Conservation (phyloP, 108 stramenopile genomes). For the Pelagomonas calceolata region DNA sequence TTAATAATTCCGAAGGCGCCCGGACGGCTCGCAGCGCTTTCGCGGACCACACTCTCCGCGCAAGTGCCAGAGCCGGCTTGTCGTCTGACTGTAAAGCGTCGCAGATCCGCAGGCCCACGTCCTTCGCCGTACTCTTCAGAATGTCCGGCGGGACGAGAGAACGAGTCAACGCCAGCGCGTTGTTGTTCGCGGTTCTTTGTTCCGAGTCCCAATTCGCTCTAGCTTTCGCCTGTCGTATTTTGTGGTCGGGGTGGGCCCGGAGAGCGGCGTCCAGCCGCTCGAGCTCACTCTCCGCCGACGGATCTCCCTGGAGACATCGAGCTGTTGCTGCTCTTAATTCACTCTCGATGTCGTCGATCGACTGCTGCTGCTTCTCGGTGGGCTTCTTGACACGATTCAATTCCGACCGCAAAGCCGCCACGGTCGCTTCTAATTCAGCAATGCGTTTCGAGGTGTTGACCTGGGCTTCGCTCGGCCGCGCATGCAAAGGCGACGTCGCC, state of each 20-base stretch:
- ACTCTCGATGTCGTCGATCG: not conserved
- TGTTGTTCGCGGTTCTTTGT: slow-evolving; percentile 1
- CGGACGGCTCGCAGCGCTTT: slow-evolving; percentile 8
- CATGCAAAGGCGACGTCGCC: too few species aligned
- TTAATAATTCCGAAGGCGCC: not conserved
- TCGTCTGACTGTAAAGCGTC: too few species aligned
- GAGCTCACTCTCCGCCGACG: not conserved
- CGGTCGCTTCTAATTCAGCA: too few species aligned
- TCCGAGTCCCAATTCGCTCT: slow-evolving; percentile 4
- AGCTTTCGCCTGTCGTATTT: not conserved
- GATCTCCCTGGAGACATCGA: not conserved
- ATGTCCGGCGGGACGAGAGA: slow-evolving; percentile 14
- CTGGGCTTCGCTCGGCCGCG: too few species aligned
- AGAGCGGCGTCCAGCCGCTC: not conserved
- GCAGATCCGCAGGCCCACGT: slow-evolving; percentile 8
- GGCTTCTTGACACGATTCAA: too few species aligned
- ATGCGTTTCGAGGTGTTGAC: too few species aligned
- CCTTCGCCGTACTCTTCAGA: not conserved
- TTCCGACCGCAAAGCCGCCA: too few species aligned
- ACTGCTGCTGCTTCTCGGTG: too few species aligned
- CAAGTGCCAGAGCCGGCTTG: not conserved
- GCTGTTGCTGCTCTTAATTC: not conserved
- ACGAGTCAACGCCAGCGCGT: not conserved
- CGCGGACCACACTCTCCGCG: slow-evolving; percentile 8
- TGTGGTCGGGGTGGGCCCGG: slow-evolving; percentile 7